Evolutionary conservation across 2,329 filamentous ascomycete genomes (phyloP), one percentile per base, ranked within the genome.

Genomic region (Colletotrichum viniferum): DNA sequence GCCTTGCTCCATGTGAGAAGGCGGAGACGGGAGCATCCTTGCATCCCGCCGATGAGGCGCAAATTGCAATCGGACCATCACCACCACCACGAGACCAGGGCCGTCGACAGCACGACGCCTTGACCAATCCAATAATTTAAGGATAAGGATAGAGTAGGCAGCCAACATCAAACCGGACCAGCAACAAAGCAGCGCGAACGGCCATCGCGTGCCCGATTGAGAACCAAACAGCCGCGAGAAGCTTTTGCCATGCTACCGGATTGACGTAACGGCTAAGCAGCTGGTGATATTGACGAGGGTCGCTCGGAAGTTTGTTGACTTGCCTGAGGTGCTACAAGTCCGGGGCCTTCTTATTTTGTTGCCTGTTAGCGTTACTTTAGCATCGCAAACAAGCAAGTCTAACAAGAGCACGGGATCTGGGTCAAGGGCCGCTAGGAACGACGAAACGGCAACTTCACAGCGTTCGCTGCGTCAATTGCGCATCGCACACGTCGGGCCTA

Each of bases 11-110:
- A 30, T 36, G 30, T 62, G 32, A 62, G 56, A 43, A 16, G 38
- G 24, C 36, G 14, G 9, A 34, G 71, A 34, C 32, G 71, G 71
- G 58, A 73, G 43, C 32, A 70, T 64, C 71, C 71, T 69, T 58
- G 71, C 38, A 56, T 36, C 24, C 58, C 24, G 38, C 18, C 24
- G 18, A 64, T 63, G 56, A 70, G 65, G 56, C 32, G 65, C 71
- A 62, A 58, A 64, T 73, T 69, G 43, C 65, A 60, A 61, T 71
- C 69, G 62, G 52, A 71, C 62, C 69, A 71, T 58, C 52, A 56
- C 16, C 56, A 69, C 12, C 61, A 71, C 43, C 43, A 32, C 60
- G 30, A 71, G 68, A 71, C 32, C 68, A 36, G 14, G 62, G 34
- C 69, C 69, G 52, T 28, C 24, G n/a, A 48, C n/a, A 26, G n/a